phyloP scores from a whole-genome alignment of 371 early-diverging fungal genomes.

The Umbelopsis sp. region DNA sequence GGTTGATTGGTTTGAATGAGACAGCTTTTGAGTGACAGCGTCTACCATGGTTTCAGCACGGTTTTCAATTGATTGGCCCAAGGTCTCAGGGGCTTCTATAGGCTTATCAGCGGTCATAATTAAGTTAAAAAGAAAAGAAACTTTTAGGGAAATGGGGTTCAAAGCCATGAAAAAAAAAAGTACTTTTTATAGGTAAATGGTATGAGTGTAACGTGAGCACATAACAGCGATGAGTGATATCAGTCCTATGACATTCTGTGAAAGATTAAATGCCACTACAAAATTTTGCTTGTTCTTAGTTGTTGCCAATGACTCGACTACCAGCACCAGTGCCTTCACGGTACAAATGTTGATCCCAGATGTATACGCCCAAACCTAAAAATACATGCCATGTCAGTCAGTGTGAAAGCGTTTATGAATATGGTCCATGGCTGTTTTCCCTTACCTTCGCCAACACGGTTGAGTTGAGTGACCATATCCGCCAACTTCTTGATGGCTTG shows the following conservation, averaged over 20 bases:
- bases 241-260: not conserved
- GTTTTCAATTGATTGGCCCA: conserved; percentile 1
- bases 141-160: too few species aligned
- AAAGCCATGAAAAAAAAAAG: not conserved
- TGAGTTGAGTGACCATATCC: conserved; percentile 69
- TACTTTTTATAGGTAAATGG: conserved; percentile 15
- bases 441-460: conserved; percentile 61
- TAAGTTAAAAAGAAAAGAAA: not conserved
- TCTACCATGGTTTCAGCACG: not conserved
- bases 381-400: not conserved
- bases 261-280: not conserved
- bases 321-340: conserved; percentile 52
- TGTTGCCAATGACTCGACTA: conserved; percentile 38
- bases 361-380: conserved; percentile 50
- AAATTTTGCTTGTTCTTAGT: not conserved
- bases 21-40: conserved; percentile 9
- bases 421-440: conserved; percentile 30
- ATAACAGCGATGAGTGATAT: not conserved
- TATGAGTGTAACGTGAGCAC: conserved; percentile 18
- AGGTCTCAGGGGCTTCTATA: not conserved
- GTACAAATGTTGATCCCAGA: conserved; percentile 69
- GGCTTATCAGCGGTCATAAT: not conserved
- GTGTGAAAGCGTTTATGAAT: too few species aligned
- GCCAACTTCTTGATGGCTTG: conserved; percentile 69
- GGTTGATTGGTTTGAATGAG: not conserved